Percentiles rank a stretch among this genome's conserved stretches.
Evolutionary conservation across 345 rosid species (phyloP).

Genomic region (Noccaea caerulescens): DNA sequence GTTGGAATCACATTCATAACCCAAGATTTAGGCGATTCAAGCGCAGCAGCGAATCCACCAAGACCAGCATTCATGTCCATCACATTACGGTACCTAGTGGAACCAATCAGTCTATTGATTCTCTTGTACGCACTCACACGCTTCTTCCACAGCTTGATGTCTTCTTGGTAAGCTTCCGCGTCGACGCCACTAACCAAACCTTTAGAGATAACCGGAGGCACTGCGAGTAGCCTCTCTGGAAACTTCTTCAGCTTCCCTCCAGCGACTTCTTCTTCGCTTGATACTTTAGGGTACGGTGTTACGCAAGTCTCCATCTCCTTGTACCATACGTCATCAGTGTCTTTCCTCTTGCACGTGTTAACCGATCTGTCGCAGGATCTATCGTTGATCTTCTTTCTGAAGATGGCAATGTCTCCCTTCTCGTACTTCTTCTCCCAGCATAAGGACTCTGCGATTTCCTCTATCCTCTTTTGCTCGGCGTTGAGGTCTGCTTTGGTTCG

Average conservation of each 20-base stretch:
- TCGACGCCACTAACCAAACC: slow-evolving; percentile 66
- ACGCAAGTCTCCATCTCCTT: slow-evolving; percentile 71
- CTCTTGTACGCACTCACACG: slow-evolving; percentile 68
- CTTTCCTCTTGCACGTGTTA: slow-evolving; percentile 54
- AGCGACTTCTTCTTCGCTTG: slow-evolving; percentile 68
- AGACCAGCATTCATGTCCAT: slow-evolving; percentile 98
- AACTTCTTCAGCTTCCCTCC: slow-evolving; percentile 86
- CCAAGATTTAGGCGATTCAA: slow-evolving; percentile 91
- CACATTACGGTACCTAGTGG: slow-evolving; percentile 77
- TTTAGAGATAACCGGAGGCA: slow-evolving; percentile 72
- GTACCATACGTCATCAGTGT: slow-evolving; percentile 82
- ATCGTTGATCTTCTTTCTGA: slow-evolving; percentile 69
- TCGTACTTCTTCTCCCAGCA: slow-evolving; percentile 99
- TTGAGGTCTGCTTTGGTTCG: slow-evolving; percentile 74
- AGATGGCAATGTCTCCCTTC: slow-evolving; percentile 92
- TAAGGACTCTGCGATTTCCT: slow-evolving; percentile 76
- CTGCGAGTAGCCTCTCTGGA: slow-evolving; percentile 82
- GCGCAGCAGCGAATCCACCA: slow-evolving; percentile 93
- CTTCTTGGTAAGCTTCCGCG: slow-evolving; percentile 63
- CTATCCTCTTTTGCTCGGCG: slow-evolving; percentile 84
- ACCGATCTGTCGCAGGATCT: slow-evolving; percentile 60
- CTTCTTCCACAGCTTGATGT: slow-evolving; percentile 78
- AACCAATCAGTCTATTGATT: slow-evolving; percentile 75
- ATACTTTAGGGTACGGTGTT: slow-evolving; percentile 76
- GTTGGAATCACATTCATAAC: slow-evolving; percentile 97